These are phyloP conservation scores for Russula brevipes DNA, from an alignment of 768 basidiomycete species.

Conservation along the genomic window DNA sequence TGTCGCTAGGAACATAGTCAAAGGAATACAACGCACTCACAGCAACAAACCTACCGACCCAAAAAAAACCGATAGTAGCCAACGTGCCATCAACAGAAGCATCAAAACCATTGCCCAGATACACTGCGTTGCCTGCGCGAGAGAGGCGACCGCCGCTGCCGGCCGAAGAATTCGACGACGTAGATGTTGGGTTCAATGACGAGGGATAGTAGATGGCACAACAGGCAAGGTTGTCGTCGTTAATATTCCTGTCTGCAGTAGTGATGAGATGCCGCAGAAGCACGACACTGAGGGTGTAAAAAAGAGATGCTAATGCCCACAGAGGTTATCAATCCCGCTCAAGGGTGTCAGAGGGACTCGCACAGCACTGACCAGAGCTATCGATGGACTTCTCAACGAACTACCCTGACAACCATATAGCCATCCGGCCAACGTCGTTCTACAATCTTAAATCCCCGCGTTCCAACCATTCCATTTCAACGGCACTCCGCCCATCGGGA, in stretches of 20 bases:
- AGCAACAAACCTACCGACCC: conserved; percentile 55
- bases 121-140: conserved; percentile 38
- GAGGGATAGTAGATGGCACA: neutral
- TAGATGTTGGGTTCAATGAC: conserved; percentile 6
- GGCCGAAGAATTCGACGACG: conserved; percentile 17
- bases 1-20: conserved; percentile 1
- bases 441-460: too few relatives aligned
- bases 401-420: too few relatives aligned
- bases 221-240: neutral
- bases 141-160: conserved; percentile 17
- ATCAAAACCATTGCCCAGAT: conserved; percentile 63
- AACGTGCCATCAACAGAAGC: conserved; percentile 57
- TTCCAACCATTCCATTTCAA: too few relatives aligned
- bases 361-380: too few relatives aligned
- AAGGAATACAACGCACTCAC: conserved; percentile 50
- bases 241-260: neutral
- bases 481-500: too few relatives aligned
- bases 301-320: neutral
- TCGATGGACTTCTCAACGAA: too few relatives aligned
- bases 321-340: neutral
- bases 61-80: conserved; percentile 51
- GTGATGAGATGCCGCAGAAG: neutral
- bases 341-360: too few relatives aligned
- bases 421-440: too few relatives aligned
- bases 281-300: conserved; percentile 9